Evolutionary conservation across 352 stramenopile species (phyloP), one percentile per base, ranked within the genome.

Genomic region (Globisporangium splendens): DNA sequence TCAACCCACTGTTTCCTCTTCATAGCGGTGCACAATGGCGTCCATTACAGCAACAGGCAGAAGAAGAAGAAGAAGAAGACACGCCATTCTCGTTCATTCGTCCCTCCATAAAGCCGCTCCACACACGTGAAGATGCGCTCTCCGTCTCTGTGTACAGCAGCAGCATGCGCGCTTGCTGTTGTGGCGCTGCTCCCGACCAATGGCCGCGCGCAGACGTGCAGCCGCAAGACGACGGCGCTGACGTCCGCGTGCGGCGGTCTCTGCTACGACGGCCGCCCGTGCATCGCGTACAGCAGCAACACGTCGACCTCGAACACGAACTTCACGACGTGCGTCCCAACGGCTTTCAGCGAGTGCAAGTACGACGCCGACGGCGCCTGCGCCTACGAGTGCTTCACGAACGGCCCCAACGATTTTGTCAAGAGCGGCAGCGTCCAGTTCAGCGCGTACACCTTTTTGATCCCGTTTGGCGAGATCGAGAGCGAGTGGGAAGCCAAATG

Each of bases 261-360:
- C 15, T 89, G 79, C 72, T 87, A 73, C 55, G 55, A 68, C 0
- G 75, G 78, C 5, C 68, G 72, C 2, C 80, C 80, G 15, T 90
- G 77, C 48, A 50, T 90, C 46, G 75, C 72, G 39, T 86, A 77
- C 61, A 66, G 65, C 1, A 64, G 42, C n/a, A 46, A 50, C 8
- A 48, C 66, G 4, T 73, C 57, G 46, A 68, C 65, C 44, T 55
- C 54, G 38, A 11, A 2, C 41, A 42, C 56, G 8, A 62, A 62
- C 24, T 18, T 54, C 15, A 52, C 56, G 22, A n/a, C 8, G 7
- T 62, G 56, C 2, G 21, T 22, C 1, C 38, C 33, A 17, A 64
- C 57, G 15, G 51, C 54, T 14, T 83, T 73, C 47, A 68, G 66
- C 44, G 53, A 63, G 12, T 75, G 67, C 48, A 62, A 53, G 15